phyloP scores from a whole-genome alignment of 805 yeast species.

The Sugiyamaella valdiviana region DNA sequence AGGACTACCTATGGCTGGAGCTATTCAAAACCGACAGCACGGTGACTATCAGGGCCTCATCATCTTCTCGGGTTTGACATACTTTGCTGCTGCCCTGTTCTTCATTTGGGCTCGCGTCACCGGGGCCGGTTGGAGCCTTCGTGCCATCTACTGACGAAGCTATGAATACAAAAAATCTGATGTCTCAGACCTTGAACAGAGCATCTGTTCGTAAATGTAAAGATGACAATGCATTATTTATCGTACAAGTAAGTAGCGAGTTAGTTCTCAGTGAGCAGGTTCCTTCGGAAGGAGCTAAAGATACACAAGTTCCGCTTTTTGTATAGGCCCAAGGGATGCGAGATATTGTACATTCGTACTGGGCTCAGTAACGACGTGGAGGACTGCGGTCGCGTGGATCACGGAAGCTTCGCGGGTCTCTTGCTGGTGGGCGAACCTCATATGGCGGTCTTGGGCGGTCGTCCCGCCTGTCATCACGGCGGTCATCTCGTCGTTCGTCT shows the following conservation, averaged over 20 bases:
- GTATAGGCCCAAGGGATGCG: too few relatives aligned
- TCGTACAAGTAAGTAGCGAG: background rate
- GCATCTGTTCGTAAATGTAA: too few relatives aligned
- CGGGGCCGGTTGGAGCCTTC: conserved; percentile 24
- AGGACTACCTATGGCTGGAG: conserved; percentile 37
- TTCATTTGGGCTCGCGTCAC: conserved; percentile 25
- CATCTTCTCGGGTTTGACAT: conserved; percentile 29
- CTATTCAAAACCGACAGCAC: conserved; percentile 18
- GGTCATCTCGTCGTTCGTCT: background rate
- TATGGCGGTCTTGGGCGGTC: conserved; percentile 10
- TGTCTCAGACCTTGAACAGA: too few relatives aligned
- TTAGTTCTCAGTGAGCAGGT: too few relatives aligned
- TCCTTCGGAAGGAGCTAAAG: too few relatives aligned
- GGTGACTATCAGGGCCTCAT: conserved; percentile 29
- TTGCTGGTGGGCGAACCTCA: conserved; percentile 16
- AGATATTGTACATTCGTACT: too few relatives aligned
- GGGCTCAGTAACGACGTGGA: conserved; percentile 11
- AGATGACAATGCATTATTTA: background rate
- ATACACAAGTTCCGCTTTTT: too few relatives aligned
- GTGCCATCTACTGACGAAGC: conserved; percentile 11
- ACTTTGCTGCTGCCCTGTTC: conserved; percentile 24
- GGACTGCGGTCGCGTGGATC: conserved; percentile 14
- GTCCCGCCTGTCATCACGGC: conserved; percentile 8
- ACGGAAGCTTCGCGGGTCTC: background rate
- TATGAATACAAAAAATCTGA: too few relatives aligned